Evolutionary conservation across 352 stramenopile genomes (phyloP).

Genomic region (Peronospora farinosa): DNA sequence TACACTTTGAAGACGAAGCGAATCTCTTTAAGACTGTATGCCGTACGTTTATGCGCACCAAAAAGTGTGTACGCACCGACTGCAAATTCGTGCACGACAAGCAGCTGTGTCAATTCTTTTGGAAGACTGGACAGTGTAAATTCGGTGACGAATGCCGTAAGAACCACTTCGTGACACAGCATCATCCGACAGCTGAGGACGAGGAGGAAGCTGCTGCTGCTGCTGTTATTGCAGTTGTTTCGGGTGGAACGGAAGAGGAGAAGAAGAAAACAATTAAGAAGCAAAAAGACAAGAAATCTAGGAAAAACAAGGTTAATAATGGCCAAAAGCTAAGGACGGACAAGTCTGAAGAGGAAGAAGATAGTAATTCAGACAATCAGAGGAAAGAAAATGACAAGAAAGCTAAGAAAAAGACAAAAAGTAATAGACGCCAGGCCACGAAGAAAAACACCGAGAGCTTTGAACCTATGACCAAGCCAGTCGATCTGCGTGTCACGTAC

Average conservation of each 20-base stretch:
- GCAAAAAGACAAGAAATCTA: constrained; percentile 9
- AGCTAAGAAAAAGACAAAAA: constrained; percentile 28
- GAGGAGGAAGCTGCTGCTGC: constrained; percentile 1
- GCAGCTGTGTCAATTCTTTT: constrained; percentile 43
- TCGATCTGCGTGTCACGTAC: constrained; percentile 68
- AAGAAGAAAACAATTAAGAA: constrained; percentile 19
- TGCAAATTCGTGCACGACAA: constrained; percentile 55
- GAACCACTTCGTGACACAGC: constrained; percentile 49
- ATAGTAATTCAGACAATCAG: constrained; percentile 19
- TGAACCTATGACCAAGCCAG: constrained; percentile 55
- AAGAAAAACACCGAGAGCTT: constrained; percentile 83
- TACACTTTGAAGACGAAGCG: constrained; percentile 46
- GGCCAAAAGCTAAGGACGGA: constrained; percentile 4
- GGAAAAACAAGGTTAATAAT: constrained; percentile 4
- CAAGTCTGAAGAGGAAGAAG: constrained; percentile 15
- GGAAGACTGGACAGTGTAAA: constrained; percentile 44
- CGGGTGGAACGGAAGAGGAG: constrained; percentile 16
- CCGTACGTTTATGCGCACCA: constrained; percentile 42
- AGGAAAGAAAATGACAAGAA: constrained; percentile 20
- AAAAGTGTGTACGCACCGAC: constrained; percentile 25
- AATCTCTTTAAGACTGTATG: constrained; percentile 60
- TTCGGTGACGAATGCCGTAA: constrained; percentile 44
- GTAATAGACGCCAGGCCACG: constrained; percentile 24
- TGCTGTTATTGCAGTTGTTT: background rate
- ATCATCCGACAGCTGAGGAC: constrained; percentile 7